Evolutionary conservation across 257 asterid species (phyloP).

Genomic region (Rubia yunnanensis): DNA sequence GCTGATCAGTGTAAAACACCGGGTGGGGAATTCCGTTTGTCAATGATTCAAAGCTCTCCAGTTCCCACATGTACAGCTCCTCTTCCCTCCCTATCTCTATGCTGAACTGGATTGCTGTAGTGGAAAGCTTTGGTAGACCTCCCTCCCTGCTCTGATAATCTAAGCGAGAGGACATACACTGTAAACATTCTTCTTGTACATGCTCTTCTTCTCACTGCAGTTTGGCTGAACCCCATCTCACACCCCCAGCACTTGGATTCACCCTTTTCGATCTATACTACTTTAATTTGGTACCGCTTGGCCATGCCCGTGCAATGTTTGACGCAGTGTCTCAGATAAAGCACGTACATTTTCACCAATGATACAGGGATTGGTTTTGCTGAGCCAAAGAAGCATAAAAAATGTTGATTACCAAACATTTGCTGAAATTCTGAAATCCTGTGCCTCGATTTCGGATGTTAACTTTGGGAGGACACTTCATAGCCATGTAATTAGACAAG

Average conservation of each 20-base stretch:
- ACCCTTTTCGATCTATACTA: no score
- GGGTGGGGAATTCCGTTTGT: no score
- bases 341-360: neutral
- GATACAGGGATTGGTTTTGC: conserved; percentile 32
- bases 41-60: no score
- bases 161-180: neutral
- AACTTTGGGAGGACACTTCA: conserved; percentile 52
- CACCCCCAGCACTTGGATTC: neutral
- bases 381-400: conserved; percentile 29
- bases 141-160: neutral
- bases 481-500: conserved; percentile 46
- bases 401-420: conserved; percentile 35
- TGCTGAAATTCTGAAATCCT: conserved; percentile 50
- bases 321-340: neutral
- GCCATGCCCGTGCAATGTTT: neutral
- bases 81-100: neutral
- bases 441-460: conserved; percentile 36
- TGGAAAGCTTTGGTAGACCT: neutral
- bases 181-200: neutral
- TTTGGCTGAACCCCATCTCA: neutral
- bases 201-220: neutral
- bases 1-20: no score
- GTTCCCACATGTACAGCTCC: neutral
- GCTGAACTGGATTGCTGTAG: neutral
- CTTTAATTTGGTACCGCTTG: neutral